phyloP scores from a whole-genome alignment of 306 rosid genomes.

The Prunus dulcis region DNA sequence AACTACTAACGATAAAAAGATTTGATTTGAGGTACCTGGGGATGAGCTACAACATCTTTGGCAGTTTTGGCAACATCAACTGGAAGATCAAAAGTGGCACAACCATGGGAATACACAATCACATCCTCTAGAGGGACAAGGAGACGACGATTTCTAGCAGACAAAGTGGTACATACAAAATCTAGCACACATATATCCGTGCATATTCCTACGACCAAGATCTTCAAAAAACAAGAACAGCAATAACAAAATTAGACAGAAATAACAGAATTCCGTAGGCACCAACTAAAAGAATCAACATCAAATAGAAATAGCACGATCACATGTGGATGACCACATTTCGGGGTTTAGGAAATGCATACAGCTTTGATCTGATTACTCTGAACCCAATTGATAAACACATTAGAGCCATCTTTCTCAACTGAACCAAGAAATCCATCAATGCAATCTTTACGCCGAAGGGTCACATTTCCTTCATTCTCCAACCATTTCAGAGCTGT shows the following conservation, averaged over 20 bases:
- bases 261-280: not conserved
- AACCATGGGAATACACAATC: conserved; percentile 72
- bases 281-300: not conserved
- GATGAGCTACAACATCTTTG: conserved; percentile 65
- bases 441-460: conserved; percentile 75
- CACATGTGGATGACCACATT: conserved; percentile 10
- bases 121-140: conserved; percentile 82
- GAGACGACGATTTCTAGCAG: conserved; percentile 63
- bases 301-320: not conserved
- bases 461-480: conserved; percentile 77
- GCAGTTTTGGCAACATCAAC: conserved; percentile 54
- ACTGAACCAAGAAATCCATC: conserved; percentile 62
- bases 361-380: conserved; percentile 71
- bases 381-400: conserved; percentile 81
- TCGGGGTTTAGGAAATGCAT: conserved; percentile 17
- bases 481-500: conserved; percentile 76
- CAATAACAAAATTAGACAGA: conserved; percentile 15
- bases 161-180: conserved; percentile 63
- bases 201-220: conserved; percentile 84
- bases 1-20: not conserved
- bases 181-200: conserved; percentile 90
- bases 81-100: conserved; percentile 80
- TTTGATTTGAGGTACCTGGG: conserved; percentile 55
- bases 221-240: conserved; percentile 37
- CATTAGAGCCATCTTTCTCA: conserved; percentile 71